Evolutionary conservation across 306 rosid genomes (phyloP), one percentile per base, ranked within the genome.

Genomic region (Quercus agrifolia): DNA sequence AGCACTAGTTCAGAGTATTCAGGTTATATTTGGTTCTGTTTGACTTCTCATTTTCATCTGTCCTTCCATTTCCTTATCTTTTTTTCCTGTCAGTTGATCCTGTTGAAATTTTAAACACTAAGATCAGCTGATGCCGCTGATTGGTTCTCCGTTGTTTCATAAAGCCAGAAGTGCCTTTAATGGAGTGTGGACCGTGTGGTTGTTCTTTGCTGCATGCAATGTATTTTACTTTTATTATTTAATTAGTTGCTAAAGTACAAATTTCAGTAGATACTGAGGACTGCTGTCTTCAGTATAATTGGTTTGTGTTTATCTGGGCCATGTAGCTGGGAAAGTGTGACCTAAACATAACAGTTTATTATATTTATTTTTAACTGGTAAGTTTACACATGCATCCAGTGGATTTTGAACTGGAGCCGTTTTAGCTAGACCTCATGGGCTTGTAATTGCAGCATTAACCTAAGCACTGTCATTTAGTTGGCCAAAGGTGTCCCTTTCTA

Each of bases 1-100:
- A 63, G 87, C 96, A 6, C 86, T 95, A 67, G 84, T 90, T 77
- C 89, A 91, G n/a, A 84, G 87, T 73, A 87, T 95, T 81, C 99
- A 93, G 98, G 99, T 93, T 27, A 70, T 72, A 71, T 52, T 80
- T 79, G 57, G 64, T 73, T 75, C 63, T 77, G 23, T 80, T 56
- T 68, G 49, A 18, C 20, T 61, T 27, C 44, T 57, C 31, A 51
- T 20, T 66, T 38, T 73, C 17, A 61, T 49, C 23, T 2, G 73
- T 61, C 38, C 51, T 58, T 27, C n/a, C 30, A 5, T 33, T 27
- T 14, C 44, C 59, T 54, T 4, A 51, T 35, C 28, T 62, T 6
- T 64, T 35, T 1, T 44, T 55, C 21, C 7, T 58, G 52, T 4
- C 9, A 35, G 21, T 28, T 6, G 10, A 30, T 49, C 25, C 6